These are phyloP conservation scores for Fusarium graminum DNA, from an alignment of 2,329 filamentous ascomycete genomes.

Conservation along the genomic window DNA sequence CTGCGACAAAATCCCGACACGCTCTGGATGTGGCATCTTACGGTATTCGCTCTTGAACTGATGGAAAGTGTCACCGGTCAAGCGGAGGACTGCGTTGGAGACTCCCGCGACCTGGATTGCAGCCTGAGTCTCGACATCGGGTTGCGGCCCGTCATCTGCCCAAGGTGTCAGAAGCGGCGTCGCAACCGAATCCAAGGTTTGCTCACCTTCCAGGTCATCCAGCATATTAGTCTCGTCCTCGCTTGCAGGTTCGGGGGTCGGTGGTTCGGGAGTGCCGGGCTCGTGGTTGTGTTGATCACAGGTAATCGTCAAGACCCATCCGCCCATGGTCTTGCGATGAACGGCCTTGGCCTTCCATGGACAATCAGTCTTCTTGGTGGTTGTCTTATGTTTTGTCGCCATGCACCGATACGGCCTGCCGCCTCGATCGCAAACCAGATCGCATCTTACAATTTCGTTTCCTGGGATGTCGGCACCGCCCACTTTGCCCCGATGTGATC, in stretches of 20 bases:
- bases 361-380: slow-evolving; percentile 61
- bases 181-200: slow-evolving; percentile 21
- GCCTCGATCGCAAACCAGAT: slow-evolving; percentile 61
- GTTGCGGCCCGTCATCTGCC: slow-evolving; percentile 50
- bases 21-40: slow-evolving; percentile 58
- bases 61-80: slow-evolving; percentile 60
- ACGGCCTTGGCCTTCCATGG: slow-evolving; percentile 62
- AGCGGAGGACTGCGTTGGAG: slow-evolving; percentile 54
- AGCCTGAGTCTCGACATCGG: slow-evolving; percentile 55
- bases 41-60: slow-evolving; percentile 60
- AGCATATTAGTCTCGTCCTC: slow-evolving; percentile 53
- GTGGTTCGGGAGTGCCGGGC: slow-evolving; percentile 59
- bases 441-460: slow-evolving; percentile 60
- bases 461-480: slow-evolving; percentile 57
- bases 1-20: slow-evolving; percentile 56
- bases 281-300: slow-evolving; percentile 62
- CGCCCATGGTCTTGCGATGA: slow-evolving; percentile 58
- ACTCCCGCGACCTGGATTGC: slow-evolving; percentile 58
- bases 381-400: slow-evolving; percentile 61
- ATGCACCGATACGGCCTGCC: slow-evolving; percentile 59
- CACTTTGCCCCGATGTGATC: slow-evolving; percentile 59
- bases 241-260: slow-evolving; percentile 53
- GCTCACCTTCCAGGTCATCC: slow-evolving; percentile 46
- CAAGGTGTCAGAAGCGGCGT: slow-evolving; percentile 32
- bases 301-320: slow-evolving; percentile 60